Base-by-base conservation (phyloP, 2,329 filamentous ascomycete genomes). In the Curvularia verruculosa region DNA sequence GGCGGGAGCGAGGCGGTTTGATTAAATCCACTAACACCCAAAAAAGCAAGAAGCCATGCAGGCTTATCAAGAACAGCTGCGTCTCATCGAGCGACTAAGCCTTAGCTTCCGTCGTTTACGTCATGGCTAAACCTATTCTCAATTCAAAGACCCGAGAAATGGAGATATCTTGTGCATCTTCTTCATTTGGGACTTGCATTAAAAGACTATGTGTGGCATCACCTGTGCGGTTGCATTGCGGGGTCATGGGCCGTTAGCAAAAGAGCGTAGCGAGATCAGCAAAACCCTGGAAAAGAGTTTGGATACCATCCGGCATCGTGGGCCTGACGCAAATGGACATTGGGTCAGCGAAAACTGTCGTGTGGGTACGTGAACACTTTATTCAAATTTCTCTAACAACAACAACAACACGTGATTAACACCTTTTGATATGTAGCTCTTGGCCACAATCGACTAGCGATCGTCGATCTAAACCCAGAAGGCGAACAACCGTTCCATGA, bases 301-400 rank as follows among this genome's bases (percentile, higher is more conserved):
- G 19, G 54, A 64, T n/a, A 58, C 31, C 3, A 65, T 82, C 58
- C 71, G 74, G 23, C 79, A 81, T 64, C 78, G 80, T 49, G 81
- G 81, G 3, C 80, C 81, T 4, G 81, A 83, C 63, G 72, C 75
- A 24, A 70, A 72, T 49, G 80, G 78, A n/a, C 66, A 76, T 49
- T 82, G 80, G 80, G 77, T 82, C 54, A 79, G 75, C 56, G 57
- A 72, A n/a, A 76, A 81, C 61, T 70, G 72, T 49, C 70, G 75
- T 49, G 75, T 81, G 63, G 77, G 78, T 81, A 66, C 52, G 70
- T 46, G 8, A 2, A 56, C 49, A 12, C 19, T 37, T 41, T 15
- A 36, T 36, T 36, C 2, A 29, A 29, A 8, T 1, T 29, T 7
- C 7, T 15, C 0, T 9, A 19, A 15, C 19, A 19, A 28, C 12